phyloP scores from a whole-genome alignment of 1,139 yeast species.

The Saccharomyces pastorianus region DNA sequence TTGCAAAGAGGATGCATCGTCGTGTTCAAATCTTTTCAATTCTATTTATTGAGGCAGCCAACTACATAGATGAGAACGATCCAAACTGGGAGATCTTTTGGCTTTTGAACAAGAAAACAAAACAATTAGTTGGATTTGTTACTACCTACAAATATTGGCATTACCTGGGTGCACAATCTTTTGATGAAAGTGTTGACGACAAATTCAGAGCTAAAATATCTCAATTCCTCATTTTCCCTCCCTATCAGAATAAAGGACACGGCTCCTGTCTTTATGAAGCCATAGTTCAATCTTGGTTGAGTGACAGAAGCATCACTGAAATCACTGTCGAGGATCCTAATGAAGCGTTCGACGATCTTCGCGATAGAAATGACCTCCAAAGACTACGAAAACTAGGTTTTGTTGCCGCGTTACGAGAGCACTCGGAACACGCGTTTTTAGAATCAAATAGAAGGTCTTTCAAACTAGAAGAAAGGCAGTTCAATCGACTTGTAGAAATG shows the following conservation, averaged over 20 bases:
- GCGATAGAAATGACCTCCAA: slow-evolving; percentile 73
- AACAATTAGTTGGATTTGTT: slow-evolving; percentile 60
- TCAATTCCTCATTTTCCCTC: slow-evolving; percentile 80
- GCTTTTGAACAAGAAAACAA: slow-evolving; percentile 27
- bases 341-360: slow-evolving; percentile 81
- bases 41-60: slow-evolving; percentile 88
- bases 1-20: slow-evolving; percentile 46
- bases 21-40: slow-evolving; percentile 74
- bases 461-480: slow-evolving; percentile 74
- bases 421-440: slow-evolving; percentile 37
- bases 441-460: slow-evolving; percentile 30
- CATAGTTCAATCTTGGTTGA: slow-evolving; percentile 48
- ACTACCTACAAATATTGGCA: slow-evolving; percentile 84
- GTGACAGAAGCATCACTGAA: slow-evolving; percentile 51
- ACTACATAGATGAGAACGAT: slow-evolving; percentile 72
- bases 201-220: slow-evolving; percentile 68
- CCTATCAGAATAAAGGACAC: slow-evolving; percentile 60
- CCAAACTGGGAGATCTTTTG: slow-evolving; percentile 59
- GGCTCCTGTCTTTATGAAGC: slow-evolving; percentile 61
- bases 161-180: slow-evolving; percentile 49
- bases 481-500: slow-evolving; percentile 72
- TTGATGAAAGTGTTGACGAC: slow-evolving; percentile 39
- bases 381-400: slow-evolving; percentile 37
- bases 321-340: slow-evolving; percentile 93
- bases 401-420: slow-evolving; percentile 20